phyloP scores from a whole-genome alignment of 805 yeast genomes.

The Candida khao-thaluensis region DNA sequence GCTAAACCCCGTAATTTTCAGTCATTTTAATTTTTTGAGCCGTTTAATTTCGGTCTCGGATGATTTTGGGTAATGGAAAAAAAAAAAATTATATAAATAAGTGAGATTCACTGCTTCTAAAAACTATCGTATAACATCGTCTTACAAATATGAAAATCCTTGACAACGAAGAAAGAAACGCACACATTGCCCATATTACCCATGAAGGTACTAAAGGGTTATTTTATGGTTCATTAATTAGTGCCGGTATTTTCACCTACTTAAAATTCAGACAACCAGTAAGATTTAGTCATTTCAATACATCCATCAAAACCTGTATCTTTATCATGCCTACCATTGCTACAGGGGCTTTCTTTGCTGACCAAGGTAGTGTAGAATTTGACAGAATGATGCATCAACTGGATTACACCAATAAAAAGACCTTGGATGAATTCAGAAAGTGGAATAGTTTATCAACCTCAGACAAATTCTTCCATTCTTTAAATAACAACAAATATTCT shows the following conservation, averaged over 20 bases:
- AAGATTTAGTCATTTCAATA: conserved; percentile 33
- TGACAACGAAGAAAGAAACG: conserved; percentile 37
- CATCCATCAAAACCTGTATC: conserved; percentile 39
- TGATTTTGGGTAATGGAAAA: conserved; percentile 2
- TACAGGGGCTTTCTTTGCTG: conserved; percentile 41
- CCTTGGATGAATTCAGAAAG: conserved; percentile 33
- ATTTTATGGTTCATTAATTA: conserved; percentile 31
- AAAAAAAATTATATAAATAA: conserved; percentile 2
- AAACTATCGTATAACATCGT: no score
- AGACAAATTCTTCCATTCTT: conserved; percentile 29
- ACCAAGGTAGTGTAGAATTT: conserved; percentile 45
- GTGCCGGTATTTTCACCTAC: conserved; percentile 33
- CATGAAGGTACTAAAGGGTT: conserved; percentile 41
- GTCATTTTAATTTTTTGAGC: no score
- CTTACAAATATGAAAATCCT: conserved; percentile 35
- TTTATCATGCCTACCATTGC: conserved; percentile 41
- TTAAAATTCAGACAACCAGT: conserved; percentile 33
- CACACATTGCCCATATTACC: conserved; percentile 35
- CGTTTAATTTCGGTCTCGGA: conserved; percentile 7
- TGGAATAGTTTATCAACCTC: conserved; percentile 33
- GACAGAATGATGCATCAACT: conserved; percentile 37
- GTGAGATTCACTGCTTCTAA: not conserved
- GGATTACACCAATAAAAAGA: conserved; percentile 24
- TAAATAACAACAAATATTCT: conserved; percentile 35
- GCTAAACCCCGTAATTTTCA: no score